Base-by-base conservation (phyloP, 129 eudicot species). In the Flaveria robusta region DNA sequence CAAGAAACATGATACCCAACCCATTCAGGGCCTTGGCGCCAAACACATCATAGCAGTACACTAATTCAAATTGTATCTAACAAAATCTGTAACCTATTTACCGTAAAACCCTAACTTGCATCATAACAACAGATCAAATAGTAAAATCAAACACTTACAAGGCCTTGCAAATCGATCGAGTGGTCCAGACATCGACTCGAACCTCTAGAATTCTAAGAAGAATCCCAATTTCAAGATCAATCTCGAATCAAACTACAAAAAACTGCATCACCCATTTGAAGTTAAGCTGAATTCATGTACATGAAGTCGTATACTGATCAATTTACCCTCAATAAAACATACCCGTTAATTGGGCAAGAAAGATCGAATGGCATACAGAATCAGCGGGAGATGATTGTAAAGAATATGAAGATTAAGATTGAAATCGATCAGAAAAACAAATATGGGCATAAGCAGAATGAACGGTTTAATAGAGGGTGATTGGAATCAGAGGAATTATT, bases 131-230 rank as follows among this genome's bases (percentile, higher is more conserved):
- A 67, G 20, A 77, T 52, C 5, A 55, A 51, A 77, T 1, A 41
- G 22, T 7, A 26, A 71, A 26, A 67, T 7, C 58, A 12, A 12
- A 14, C 66, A 88, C 96, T 88, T 55, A 92, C 98, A 90, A 49
- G 98, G 94, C 81, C 90, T 86, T 7, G 96, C 96, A 72, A 92
- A 88, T 71, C 94, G 88, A 86, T 92, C 94, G 34, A 90, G 84
- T 18, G 92, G 92, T 80, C 96, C 98, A 31, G 98, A 92, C 98
- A 92, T 92, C 65, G 83, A 66, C 49, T 72, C 82, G 46, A 65
- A 46, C 58, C 46, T 79, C 46, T 26, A 47, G 18, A 49, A 63
- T 37, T 37, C 82, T 20, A 18, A 37, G 22, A 54, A 77, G 4
- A 67, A 45, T 16, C 69, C 71, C 68, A 18, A 18, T 77, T 54